Percentiles rank a stretch among this genome's conserved stretches.
Evolutionary conservation across 2,329 filamentous ascomycete species (phyloP).

Genomic region (Penicillium expansum): DNA sequence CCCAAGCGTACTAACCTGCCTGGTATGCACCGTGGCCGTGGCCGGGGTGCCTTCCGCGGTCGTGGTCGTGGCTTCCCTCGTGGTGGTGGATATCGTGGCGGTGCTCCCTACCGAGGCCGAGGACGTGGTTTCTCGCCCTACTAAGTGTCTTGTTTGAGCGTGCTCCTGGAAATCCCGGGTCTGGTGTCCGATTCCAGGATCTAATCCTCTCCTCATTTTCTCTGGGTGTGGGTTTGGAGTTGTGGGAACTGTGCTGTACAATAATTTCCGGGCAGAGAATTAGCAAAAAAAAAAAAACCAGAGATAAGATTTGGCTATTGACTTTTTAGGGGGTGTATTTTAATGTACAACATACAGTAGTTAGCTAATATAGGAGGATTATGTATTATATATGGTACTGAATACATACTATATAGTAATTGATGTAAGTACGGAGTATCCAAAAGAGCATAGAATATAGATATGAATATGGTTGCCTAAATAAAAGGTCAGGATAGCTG

Average conservation of each 20-base stretch:
- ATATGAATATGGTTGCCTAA: background rate
- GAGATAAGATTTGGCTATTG: background rate
- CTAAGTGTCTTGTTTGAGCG: slow-evolving; percentile 25
- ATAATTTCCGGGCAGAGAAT: slow-evolving; percentile 32
- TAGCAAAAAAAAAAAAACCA: slow-evolving; percentile 4
- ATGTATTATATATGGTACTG: background rate
- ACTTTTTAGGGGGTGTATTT: background rate
- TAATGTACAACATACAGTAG: background rate
- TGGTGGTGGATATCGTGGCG: slow-evolving; percentile 49
- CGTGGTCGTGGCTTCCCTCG: slow-evolving; percentile 56
- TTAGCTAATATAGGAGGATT: background rate
- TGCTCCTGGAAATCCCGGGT: slow-evolving; percentile 3
- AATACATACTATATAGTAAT: background rate
- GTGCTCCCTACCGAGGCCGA: slow-evolving; percentile 49
- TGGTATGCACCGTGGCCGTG: slow-evolving; percentile 77
- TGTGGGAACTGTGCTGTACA: slow-evolving; percentile 31
- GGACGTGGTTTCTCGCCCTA: slow-evolving; percentile 49
- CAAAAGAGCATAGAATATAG: background rate
- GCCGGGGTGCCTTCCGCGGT: slow-evolving; percentile 52
- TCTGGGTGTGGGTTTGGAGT: slow-evolving; percentile 29
- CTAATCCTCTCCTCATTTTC: slow-evolving; percentile 1
- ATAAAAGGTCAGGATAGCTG: background rate
- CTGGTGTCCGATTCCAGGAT: background rate
- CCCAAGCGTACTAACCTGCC: slow-evolving; percentile 97
- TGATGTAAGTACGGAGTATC: too few species aligned